A percentile compares a stretch with the other conserved stretches of the same genome.
phyloP scores from a whole-genome alignment of 208 protist species.

The Naegleria lovaniensis region DNA sequence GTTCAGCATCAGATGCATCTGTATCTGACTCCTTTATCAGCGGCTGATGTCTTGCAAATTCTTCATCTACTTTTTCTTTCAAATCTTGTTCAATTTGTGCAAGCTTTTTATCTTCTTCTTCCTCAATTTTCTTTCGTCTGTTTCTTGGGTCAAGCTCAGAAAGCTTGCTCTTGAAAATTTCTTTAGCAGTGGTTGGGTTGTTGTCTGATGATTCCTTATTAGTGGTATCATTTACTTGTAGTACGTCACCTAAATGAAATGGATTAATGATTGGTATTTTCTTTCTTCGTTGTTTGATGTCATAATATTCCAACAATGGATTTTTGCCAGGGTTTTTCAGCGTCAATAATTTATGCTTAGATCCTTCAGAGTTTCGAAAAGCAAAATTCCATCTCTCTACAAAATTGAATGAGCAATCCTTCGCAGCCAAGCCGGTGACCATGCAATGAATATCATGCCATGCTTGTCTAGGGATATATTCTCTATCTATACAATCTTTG shows the following conservation, averaged over 20 bases:
- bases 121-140: neutral
- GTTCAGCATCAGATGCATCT: neutral
- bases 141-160: neutral
- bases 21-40: neutral
- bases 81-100: neutral
- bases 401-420: slow-evolving; percentile 45
- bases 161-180: neutral
- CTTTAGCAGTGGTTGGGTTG: neutral
- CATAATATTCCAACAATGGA: neutral
- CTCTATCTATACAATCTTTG: slow-evolving; percentile 32
- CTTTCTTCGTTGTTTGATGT: neutral
- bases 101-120: neutral
- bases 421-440: slow-evolving; percentile 27
- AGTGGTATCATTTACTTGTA: neutral
- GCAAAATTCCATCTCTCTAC: slow-evolving; percentile 46
- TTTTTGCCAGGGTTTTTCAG: neutral
- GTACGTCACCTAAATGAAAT: neutral
- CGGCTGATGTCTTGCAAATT: neutral
- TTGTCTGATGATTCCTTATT: neutral
- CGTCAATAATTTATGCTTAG: neutral
- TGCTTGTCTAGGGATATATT: slow-evolving; percentile 35
- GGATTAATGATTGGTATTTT: neutral
- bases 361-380: neutral
- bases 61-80: neutral
- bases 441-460: slow-evolving; percentile 49